phyloP scores from a whole-genome alignment of 176 grass and related monocot genomes.

The Eleusine indica region DNA sequence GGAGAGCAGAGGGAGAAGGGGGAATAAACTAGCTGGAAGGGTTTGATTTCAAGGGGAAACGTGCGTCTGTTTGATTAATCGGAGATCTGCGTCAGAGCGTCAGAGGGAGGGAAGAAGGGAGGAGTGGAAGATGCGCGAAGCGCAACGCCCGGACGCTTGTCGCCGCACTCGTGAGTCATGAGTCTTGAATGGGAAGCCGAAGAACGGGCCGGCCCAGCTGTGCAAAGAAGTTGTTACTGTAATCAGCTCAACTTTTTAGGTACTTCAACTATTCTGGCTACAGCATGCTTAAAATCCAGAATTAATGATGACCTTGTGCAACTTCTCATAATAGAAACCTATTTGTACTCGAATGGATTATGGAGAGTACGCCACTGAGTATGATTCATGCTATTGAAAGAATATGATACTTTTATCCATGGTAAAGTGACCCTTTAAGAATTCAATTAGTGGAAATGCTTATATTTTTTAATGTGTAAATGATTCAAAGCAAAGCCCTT shows the following conservation, averaged over 20 bases:
- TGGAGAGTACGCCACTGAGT: background rate
- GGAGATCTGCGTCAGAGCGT: constrained; percentile 33
- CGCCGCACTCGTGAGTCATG: background rate
- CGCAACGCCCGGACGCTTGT: constrained; percentile 42
- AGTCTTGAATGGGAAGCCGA: background rate
- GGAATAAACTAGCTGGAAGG: constrained; percentile 16
- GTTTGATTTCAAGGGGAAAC: constrained; percentile 29
- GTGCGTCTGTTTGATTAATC: constrained; percentile 28
- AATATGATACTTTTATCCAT: background rate
- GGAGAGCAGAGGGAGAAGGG: background rate
- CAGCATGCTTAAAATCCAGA: background rate
- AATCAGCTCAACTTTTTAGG: background rate
- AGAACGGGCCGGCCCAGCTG: background rate
- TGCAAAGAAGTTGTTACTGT: background rate
- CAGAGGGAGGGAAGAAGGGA: background rate
- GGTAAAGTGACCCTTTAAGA: background rate
- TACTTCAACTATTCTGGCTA: background rate
- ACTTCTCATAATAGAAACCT: background rate
- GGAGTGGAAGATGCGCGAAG: background rate
- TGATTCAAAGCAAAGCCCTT: background rate
- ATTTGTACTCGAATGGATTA: constrained; percentile 8
- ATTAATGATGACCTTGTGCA: background rate
- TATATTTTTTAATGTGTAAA: background rate
- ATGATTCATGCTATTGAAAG: constrained; percentile 5
- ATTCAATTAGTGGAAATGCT: background rate